Conservation (phyloP, 192 early-diverging fungal species). For the Geranomyces variabilis region DNA sequence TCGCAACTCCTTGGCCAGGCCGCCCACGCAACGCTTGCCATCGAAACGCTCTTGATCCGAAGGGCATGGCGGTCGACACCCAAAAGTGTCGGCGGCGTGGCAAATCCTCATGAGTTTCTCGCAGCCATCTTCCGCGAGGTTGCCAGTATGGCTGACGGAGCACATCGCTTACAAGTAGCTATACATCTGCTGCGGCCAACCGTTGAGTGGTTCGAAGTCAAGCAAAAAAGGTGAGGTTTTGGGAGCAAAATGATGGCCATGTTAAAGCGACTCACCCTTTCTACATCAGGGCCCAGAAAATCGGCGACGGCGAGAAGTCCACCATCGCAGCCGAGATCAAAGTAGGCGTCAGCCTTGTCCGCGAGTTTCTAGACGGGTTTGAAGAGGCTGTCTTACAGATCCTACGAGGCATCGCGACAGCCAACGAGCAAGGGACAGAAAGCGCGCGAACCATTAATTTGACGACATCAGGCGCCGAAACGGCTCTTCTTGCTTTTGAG, state of each 20-base stretch:
- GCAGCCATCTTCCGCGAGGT: too few relatives aligned
- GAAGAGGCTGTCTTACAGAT: not conserved
- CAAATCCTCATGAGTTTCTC: too few relatives aligned
- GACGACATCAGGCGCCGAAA: not conserved
- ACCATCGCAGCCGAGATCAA: not conserved
- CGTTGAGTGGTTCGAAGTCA: not conserved
- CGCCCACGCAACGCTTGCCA: too few relatives aligned
- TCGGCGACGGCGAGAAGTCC: not conserved
- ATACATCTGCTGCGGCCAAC: constrained; percentile 6
- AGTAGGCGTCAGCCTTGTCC: not conserved
- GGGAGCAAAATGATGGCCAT: not conserved
- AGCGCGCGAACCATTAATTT: too few relatives aligned
- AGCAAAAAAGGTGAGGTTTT: constrained; percentile 3
- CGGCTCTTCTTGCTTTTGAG: not conserved
- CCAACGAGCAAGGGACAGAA: too few relatives aligned
- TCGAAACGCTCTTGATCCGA: too few relatives aligned
- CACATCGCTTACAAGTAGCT: too few relatives aligned
- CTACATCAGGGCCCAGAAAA: not conserved
- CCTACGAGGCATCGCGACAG: too few relatives aligned
- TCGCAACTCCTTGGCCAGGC: too few relatives aligned
- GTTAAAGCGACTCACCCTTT: not conserved
- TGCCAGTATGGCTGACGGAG: too few relatives aligned
- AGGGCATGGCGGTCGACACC: too few relatives aligned
- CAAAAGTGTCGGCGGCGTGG: too few relatives aligned
- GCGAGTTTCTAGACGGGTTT: not conserved